These are phyloP conservation scores for Melanomma pulvis-pyrius DNA, from an alignment of 495 filamentous ascomycete species.

Conservation along the genomic window DNA sequence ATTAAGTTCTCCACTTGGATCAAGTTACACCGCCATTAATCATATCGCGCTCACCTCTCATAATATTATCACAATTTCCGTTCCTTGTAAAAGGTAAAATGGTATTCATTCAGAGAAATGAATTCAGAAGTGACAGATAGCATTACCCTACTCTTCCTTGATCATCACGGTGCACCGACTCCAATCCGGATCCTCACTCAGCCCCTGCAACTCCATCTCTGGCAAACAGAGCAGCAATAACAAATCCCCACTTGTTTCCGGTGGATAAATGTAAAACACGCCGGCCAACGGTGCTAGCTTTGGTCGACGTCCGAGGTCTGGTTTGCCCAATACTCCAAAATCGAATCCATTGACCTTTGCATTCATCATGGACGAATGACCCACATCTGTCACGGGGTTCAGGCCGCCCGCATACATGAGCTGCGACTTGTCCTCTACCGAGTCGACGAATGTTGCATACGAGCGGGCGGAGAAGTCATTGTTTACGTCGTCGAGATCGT, in stretches of 20 bases:
- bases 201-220: background rate
- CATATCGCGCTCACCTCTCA: too few relatives aligned
- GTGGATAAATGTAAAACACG: background rate
- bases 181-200: background rate
- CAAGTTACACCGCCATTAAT: too few relatives aligned
- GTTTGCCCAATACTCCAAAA: background rate
- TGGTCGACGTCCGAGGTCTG: background rate
- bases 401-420: constrained; percentile 42
- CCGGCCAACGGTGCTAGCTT: background rate
- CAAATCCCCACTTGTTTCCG: background rate
- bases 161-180: background rate
- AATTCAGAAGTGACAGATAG: background rate
- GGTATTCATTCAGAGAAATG: too few relatives aligned
- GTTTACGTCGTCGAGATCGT: constrained; percentile 39
- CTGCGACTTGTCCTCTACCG: constrained; percentile 44
- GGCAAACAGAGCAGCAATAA: background rate
- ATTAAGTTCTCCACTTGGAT: too few relatives aligned
- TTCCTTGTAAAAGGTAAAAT: too few relatives aligned
- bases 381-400: background rate
- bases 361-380: constrained; percentile 8
- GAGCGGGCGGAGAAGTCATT: constrained; percentile 45
- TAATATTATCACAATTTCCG: too few relatives aligned
- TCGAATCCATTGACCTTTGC: background rate
- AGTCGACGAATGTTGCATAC: constrained; percentile 48
- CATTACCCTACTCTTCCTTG: background rate